These are phyloP conservation scores for Calvatia gigantea DNA, from an alignment of 768 basidiomycete species.

Conservation along the genomic window DNA sequence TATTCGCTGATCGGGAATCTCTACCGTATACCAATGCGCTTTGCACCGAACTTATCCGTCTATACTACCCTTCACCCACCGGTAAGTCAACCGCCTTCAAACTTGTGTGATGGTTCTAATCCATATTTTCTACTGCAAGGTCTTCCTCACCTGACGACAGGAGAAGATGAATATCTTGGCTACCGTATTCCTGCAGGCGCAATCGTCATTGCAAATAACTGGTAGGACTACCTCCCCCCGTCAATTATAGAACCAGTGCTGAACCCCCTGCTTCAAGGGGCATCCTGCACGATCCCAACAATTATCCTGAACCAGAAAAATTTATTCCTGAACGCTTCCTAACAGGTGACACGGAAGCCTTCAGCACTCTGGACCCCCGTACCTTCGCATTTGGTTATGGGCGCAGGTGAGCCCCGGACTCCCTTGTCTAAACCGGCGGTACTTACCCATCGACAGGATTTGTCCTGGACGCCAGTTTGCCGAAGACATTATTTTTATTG, in stretches of 20 bases:
- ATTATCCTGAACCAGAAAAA: constrained; percentile 16
- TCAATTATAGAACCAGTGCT: neutral
- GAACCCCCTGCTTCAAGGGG: constrained; percentile 15
- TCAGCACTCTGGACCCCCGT: neutral
- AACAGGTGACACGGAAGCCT: neutral
- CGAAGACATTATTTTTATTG: constrained; percentile 21
- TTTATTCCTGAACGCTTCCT: constrained; percentile 20
- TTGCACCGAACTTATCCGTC: constrained; percentile 17
- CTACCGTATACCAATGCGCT: constrained; percentile 19
- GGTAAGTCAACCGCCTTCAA: constrained; percentile 5
- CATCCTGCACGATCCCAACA: constrained; percentile 21
- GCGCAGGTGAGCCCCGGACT: neutral
- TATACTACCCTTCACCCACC: constrained; percentile 17
- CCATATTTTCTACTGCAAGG: constrained; percentile 3
- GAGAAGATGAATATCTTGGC: constrained; percentile 17
- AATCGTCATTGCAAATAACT: constrained; percentile 18
- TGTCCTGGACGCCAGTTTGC: constrained; percentile 24
- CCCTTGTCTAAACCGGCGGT: neutral
- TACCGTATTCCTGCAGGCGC: constrained; percentile 17
- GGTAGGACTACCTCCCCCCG: constrained; percentile 2
- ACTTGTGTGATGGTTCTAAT: neutral
- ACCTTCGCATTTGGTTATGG: constrained; percentile 9
- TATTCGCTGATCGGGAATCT: constrained; percentile 19
- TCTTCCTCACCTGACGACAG: constrained; percentile 14
- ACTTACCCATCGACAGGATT: constrained; percentile 13